These are phyloP conservation scores for Camellia sinensis DNA, from an alignment of 148 eudicot species.

Conservation along the genomic window DNA sequence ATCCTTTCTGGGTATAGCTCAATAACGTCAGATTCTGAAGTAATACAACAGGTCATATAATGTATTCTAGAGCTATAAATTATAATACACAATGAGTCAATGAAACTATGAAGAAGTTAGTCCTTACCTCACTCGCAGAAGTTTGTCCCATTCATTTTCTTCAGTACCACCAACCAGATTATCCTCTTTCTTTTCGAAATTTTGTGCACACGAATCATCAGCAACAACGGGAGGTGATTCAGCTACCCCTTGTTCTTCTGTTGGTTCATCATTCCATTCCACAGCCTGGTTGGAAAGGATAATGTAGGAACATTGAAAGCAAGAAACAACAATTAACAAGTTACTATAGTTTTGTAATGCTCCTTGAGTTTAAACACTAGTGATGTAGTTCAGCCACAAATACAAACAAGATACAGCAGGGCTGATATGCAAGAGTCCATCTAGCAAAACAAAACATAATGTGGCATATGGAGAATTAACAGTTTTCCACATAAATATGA, in stretches of 20 bases:
- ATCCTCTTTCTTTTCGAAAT: slow-evolving; percentile 57
- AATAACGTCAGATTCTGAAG: neutral
- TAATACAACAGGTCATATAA: neutral
- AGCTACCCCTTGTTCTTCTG: slow-evolving; percentile 67
- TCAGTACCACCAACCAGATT: slow-evolving; percentile 40
- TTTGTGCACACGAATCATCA: slow-evolving; percentile 50
- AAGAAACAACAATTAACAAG: slow-evolving; percentile 4
- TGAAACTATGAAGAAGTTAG: slow-evolving; percentile 4
- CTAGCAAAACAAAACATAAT: neutral
- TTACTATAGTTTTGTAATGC: slow-evolving; percentile 5
- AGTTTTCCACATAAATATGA: neutral
- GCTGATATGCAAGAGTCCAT: neutral
- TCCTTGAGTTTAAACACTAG: neutral
- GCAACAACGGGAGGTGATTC: slow-evolving; percentile 41
- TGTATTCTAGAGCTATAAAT: neutral
- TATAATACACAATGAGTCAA: neutral
- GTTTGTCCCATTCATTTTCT: slow-evolving; percentile 97
- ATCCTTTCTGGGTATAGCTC: neutral
- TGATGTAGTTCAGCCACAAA: neutral
- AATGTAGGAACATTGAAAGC: slow-evolving; percentile 6
- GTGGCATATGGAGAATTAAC: neutral
- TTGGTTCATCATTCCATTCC: slow-evolving; percentile 90
- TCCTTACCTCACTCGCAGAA: slow-evolving; percentile 79
- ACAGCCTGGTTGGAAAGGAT: slow-evolving; percentile 42
- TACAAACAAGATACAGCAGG: neutral